Base-by-base conservation (phyloP, 306 rosid genomes). In the Lathyrus aphaca region DNA sequence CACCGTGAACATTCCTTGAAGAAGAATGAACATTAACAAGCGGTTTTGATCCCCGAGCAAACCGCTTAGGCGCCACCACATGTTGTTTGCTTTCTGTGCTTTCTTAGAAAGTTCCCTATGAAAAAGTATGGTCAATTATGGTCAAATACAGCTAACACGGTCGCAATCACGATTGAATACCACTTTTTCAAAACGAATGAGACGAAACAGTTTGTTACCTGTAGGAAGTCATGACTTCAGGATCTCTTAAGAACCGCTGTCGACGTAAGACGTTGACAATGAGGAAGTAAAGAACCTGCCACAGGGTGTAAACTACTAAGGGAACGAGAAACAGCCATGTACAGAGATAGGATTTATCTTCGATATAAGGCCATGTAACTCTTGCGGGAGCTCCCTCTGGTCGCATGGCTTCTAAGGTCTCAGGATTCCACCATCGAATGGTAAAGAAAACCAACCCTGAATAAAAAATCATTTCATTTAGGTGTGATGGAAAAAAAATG, bases 191-290 rank as follows among this genome's bases (percentile, higher is more conserved):
- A 14, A 71, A 71, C 10, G 15, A 3, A 29, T 5, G 40, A 46
- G 39, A 44, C 13, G 13, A 29, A 15, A 45, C 3, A 4, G 10
- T 5, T 56, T 2, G 32, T 27, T 42, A 89, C 97, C 92, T 87
- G 82, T 89, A 92, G 64, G 97, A 92, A 69, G 96, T 92, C 96
- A 92, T 92, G 81, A 92, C 97, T 81, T 92, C 97, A 35, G 97
- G 97, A 75, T 92, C 97, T 75, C 81, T 83, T 74, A 89, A 58
- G 39, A 92, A 72, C 83, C 97, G 83, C 55, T 92, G 97, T 14
- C 95, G 86, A 58, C 95, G 95, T 50, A 92, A 68, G 69, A 92
- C 97, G 8, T 89, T 50, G 82, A 92, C 97, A 45, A 92, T 86
- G 81, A 92, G 90, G 76, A 87, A 89, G 80, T 92, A 92, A 14